Conservation (phyloP, 202 grass and related monocot species). For the Panicum virgatum region DNA sequence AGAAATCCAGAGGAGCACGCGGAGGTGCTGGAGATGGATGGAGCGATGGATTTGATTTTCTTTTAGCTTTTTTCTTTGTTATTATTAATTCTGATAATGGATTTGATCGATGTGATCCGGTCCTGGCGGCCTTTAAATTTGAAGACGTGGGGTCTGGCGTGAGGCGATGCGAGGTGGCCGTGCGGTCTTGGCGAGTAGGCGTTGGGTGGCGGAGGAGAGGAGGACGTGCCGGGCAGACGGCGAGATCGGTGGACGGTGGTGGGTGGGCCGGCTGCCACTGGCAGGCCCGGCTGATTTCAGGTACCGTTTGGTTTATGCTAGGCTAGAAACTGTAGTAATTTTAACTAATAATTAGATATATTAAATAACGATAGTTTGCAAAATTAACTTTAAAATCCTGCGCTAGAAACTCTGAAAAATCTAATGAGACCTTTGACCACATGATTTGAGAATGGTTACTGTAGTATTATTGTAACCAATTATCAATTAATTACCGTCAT, state of each 20-base stretch:
- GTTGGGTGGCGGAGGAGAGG: not conserved
- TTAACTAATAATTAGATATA: no score
- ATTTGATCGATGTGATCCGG: constrained; percentile 30
- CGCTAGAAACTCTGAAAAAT: no score
- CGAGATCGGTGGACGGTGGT: not conserved
- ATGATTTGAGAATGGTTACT: no score
- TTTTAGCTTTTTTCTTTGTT: not conserved
- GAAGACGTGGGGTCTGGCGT: not conserved
- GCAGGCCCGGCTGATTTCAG: no score
- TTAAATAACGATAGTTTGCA: no score
- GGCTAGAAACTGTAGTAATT: no score
- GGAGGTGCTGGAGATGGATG: not conserved
- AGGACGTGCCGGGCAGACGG: constrained; percentile 7
- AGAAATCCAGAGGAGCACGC: not conserved
- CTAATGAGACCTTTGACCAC: no score
- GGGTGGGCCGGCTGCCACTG: not conserved
- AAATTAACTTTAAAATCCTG: no score
- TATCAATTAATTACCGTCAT: no score
- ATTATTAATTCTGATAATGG: not conserved
- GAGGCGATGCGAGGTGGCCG: not conserved
- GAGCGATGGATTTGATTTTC: constrained; percentile 16
- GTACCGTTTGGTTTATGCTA: no score
- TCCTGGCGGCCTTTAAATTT: constrained; percentile 1
- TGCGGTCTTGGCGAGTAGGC: not conserved
- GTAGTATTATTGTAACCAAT: no score